A percentile compares a stretch with the other conserved stretches of the same genome.
These are phyloP conservation scores for Pilatotrama ljubarskyi DNA, from an alignment of 768 basidiomycete species.

Conservation along the genomic window DNA sequence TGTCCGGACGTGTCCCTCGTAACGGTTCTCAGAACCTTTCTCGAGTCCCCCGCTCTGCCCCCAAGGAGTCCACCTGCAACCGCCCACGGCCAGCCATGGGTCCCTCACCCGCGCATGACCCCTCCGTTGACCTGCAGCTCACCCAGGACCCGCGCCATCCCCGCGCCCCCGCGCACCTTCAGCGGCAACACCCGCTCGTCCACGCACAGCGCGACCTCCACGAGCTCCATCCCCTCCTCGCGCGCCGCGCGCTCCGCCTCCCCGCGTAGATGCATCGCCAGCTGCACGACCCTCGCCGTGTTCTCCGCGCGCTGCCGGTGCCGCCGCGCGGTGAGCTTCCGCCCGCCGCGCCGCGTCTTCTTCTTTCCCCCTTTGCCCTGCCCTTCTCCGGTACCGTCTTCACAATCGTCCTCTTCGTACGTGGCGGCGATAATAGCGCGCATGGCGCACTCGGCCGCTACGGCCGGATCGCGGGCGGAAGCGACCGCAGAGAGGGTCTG, in stretches of 20 bases:
- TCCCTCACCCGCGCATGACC: no score
- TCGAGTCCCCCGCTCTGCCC: no score
- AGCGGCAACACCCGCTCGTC: not conserved
- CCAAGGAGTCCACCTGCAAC: no score
- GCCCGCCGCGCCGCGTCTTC: not conserved
- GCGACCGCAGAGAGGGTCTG: not conserved
- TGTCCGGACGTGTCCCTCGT: no score
- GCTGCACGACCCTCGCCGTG: not conserved
- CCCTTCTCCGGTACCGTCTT: not conserved
- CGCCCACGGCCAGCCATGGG: no score
- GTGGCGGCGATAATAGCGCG: not conserved
- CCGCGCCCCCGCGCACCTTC: no score
- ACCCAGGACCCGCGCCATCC: no score
- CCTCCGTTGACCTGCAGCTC: no score
- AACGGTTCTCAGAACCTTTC: no score
- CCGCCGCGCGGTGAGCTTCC: not conserved
- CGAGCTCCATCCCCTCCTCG: not conserved
- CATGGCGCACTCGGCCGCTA: no score
- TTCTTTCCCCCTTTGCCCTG: not conserved
- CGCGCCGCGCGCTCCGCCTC: not conserved
- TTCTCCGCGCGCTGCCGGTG: not conserved
- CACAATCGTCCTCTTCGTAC: not conserved
- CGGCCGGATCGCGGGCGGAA: not conserved
- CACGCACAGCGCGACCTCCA: not conserved
- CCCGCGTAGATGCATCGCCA: not conserved